Evolutionary conservation across 176 grass and related monocot species (phyloP).

Genomic region (Pharus latifolius): DNA sequence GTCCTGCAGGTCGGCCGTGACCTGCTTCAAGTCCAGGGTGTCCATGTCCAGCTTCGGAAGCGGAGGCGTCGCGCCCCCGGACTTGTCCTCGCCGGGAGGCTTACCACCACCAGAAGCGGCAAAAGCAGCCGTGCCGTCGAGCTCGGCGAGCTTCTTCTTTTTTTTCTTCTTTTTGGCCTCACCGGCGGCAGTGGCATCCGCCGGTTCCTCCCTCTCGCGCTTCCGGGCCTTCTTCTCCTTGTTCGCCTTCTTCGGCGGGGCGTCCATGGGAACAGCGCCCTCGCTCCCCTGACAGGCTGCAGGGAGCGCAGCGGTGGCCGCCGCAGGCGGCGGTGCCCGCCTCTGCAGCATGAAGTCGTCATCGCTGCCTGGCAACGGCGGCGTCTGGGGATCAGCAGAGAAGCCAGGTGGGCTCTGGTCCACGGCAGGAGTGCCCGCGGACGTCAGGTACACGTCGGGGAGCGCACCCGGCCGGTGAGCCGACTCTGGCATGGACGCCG

Average conservation of each 20-base stretch:
- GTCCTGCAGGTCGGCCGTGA: conserved; percentile 56
- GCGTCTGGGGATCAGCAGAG: conserved; percentile 16
- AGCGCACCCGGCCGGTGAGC: background rate
- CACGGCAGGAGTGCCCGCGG: background rate
- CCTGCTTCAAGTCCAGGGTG: conserved; percentile 36
- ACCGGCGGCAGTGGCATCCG: background rate
- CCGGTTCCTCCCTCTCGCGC: conserved; percentile 27
- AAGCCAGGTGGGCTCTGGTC: conserved; percentile 36
- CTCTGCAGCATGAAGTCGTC: conserved; percentile 46
- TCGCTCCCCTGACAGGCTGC: background rate
- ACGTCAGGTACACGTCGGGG: conserved; percentile 17
- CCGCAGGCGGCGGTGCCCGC: background rate
- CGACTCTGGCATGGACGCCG: background rate
- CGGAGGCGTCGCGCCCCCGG: background rate
- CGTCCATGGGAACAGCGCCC: background rate
- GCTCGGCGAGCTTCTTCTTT: conserved; percentile 30
- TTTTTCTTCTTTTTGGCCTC: conserved; percentile 61
- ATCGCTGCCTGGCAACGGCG: conserved; percentile 11
- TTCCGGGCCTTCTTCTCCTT: conserved; percentile 51
- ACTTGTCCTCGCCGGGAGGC: background rate
- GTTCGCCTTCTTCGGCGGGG: background rate
- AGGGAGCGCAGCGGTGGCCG: background rate
- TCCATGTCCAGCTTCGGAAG: conserved; percentile 6
- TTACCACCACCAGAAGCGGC: background rate
- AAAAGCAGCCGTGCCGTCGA: background rate